Conservation (phyloP, 1,284 basidiomycete species). For the Naganishia sp. region DNA sequence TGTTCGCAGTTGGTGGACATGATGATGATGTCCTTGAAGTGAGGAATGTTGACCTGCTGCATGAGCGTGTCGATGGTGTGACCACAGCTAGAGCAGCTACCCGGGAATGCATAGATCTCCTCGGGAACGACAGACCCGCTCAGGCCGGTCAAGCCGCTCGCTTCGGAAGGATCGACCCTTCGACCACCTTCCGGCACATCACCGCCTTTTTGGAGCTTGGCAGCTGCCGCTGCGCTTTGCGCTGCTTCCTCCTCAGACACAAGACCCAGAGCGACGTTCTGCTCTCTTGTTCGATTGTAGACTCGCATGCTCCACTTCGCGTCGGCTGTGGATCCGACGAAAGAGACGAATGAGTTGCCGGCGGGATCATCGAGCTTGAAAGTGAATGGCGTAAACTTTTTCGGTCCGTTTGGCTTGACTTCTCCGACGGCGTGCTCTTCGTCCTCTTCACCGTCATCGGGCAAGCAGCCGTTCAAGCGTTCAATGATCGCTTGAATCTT, state of each 20-base stretch:
- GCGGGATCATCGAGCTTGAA: conserved; percentile 88
- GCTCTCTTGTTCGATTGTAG: conserved; percentile 78
- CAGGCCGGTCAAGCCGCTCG: conserved; percentile 6
- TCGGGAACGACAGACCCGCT: conserved; percentile 61
- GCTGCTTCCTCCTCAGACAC: conserved; percentile 46
- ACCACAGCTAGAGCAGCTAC: conserved; percentile 85
- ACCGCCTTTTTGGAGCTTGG: conserved; percentile 38
- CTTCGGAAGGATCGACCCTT: conserved; percentile 34
- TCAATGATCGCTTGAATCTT: conserved; percentile 78
- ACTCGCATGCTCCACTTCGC: conserved; percentile 91
- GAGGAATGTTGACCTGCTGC: conserved; percentile 96
- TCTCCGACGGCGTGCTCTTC: conserved; percentile 49
- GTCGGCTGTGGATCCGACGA: conserved; percentile 69
- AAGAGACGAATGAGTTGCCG: conserved; percentile 94
- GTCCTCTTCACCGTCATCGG: conserved; percentile 61
- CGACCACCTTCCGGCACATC: conserved; percentile 30
- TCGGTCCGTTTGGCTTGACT: conserved; percentile 40
- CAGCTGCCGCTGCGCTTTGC: conserved; percentile 36
- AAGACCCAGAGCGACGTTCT: conserved; percentile 81
- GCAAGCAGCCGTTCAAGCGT: conserved; percentile 69
- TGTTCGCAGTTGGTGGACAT: conserved; percentile 97
- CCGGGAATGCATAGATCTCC: conserved; percentile 87
- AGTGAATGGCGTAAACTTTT: conserved; percentile 74
- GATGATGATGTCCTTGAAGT: conserved; percentile 98
- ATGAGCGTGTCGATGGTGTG: conserved; percentile 82